Percentiles rank a stretch among this genome's conserved stretches.
phyloP scores from a whole-genome alignment of 208 protist genomes.

The Acanthamoeba comandoni region DNA sequence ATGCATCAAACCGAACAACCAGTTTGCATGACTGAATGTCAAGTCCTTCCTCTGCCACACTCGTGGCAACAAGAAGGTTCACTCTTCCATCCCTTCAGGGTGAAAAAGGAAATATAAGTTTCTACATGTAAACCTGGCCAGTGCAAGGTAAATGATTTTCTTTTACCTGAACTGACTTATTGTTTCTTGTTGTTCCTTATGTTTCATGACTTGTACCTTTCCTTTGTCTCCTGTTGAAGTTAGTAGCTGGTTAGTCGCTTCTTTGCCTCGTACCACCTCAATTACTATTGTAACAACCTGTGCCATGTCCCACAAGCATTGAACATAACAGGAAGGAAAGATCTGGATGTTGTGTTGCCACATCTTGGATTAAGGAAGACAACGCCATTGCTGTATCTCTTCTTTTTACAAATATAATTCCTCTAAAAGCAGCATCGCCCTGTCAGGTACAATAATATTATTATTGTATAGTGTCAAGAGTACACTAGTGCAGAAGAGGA shows the following conservation, averaged over 20 bases:
- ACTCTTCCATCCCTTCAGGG: constrained; percentile 81
- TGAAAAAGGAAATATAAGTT: too few relatives aligned
- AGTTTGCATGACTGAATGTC: constrained; percentile 88
- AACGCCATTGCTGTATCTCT: constrained; percentile 32
- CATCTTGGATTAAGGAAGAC: background rate
- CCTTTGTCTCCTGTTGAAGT: background rate
- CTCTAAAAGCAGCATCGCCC: too few relatives aligned
- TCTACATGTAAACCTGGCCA: too few relatives aligned
- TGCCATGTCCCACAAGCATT: constrained; percentile 84
- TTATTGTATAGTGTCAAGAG: too few relatives aligned
- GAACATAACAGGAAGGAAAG: background rate
- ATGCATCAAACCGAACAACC: constrained; percentile 86
- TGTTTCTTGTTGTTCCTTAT: constrained; percentile 79
- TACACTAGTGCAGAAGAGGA: too few relatives aligned
- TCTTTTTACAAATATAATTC: constrained; percentile 26
- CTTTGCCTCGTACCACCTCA: background rate
- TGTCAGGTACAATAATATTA: too few relatives aligned
- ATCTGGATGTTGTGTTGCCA: background rate
- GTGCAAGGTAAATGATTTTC: too few relatives aligned
- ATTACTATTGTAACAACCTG: background rate
- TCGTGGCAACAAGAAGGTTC: constrained; percentile 89
- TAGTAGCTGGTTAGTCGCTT: too few relatives aligned
- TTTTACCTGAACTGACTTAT: too few relatives aligned
- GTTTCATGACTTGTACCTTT: constrained; percentile 82
- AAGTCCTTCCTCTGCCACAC: constrained; percentile 89